Percentiles rank a stretch among this genome's conserved stretches.
phyloP scores from a whole-genome alignment of 495 filamentous ascomycete species.

The Podospora pseudoanserina region DNA sequence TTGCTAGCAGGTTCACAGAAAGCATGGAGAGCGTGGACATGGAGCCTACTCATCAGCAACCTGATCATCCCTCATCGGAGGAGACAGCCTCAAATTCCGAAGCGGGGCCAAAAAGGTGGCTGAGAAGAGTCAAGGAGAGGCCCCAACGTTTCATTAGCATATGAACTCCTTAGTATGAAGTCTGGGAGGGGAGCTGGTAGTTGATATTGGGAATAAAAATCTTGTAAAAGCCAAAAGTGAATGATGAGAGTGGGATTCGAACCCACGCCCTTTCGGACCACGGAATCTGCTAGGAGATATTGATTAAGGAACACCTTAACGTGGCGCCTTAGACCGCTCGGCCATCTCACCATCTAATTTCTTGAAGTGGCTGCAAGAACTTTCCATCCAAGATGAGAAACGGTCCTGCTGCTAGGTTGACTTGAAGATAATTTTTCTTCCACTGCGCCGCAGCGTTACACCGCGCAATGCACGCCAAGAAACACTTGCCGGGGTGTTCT shows the following conservation, averaged over 20 bases:
- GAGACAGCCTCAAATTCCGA: too few relatives aligned
- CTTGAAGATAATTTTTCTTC: neutral
- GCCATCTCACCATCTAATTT: slow-evolving; percentile 4
- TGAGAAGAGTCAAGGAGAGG: neutral
- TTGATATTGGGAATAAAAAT: neutral
- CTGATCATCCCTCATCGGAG: too few relatives aligned
- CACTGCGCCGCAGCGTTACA: neutral
- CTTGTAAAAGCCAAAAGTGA: neutral
- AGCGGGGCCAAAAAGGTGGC: too few relatives aligned
- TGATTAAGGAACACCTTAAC: slow-evolving; percentile 8
- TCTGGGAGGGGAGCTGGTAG: too few relatives aligned
- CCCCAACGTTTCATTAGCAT: neutral
- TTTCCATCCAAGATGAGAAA: neutral
- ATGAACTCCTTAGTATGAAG: neutral
- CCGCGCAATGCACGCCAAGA: neutral
- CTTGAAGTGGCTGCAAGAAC: neutral
- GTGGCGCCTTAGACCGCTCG: slow-evolving; percentile 14
- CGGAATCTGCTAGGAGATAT: slow-evolving; percentile 21
- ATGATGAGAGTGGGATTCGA: slow-evolving; percentile 40
- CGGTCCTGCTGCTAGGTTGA: neutral
- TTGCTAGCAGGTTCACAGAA: too few relatives aligned
- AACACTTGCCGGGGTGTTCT: neutral
- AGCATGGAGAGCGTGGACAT: too few relatives aligned
- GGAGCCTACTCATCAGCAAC: too few relatives aligned
- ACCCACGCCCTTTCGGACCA: slow-evolving; percentile 40